Evolutionary conservation across 495 filamentous ascomycete species (phyloP), one percentile per base, ranked within the genome.

Genomic region (Cenococcum geophilum): DNA sequence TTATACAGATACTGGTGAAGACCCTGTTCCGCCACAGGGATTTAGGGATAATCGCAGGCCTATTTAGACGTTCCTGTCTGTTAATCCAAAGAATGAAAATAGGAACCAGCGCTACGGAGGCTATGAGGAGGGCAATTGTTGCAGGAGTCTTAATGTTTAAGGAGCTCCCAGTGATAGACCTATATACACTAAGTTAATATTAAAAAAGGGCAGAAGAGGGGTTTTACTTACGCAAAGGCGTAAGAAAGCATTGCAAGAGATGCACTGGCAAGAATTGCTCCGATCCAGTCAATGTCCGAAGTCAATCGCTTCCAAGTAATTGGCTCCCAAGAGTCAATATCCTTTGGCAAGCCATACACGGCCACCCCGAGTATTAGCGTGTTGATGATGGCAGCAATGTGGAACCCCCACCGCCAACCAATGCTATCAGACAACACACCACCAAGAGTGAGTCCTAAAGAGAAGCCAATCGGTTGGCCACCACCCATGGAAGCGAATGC

Each of bases 341-440:
- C 43, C 49, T 59, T 64, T 2, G 76, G 77, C 32, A 80, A 50
- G 5, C 53, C 64, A 68, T 71, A 76, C n/a, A 74, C 22, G 0
- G 75, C 74, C 5, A 77, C 32, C 0, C 71, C 60, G 11, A 77
- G 66, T 10, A 74, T 58, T 9, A 70, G 35, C 3, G 68, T 59
- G 37, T 75, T 76, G 32, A 79, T 48, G 14, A 77, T 73, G 4
- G 76, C 75, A 18, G 71, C 67, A 10, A 73, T 64, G 55, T 76
- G 72, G 59, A 76, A 82, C 0, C 73, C 76, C 72, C 72, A 79
- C 40, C 73, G 61, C 79, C 79, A 82, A 23, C 77, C 77, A n/a
- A 77, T 69, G 20, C 73, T 75, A 22, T 76, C 74, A 1, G 74
- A 64, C 21, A 81, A 70, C 0, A 81, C 63, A 50, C 79, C 79